Evolutionary conservation across 495 filamentous ascomycete species (phyloP).

Genomic region (Glutinoglossum americanum): DNA sequence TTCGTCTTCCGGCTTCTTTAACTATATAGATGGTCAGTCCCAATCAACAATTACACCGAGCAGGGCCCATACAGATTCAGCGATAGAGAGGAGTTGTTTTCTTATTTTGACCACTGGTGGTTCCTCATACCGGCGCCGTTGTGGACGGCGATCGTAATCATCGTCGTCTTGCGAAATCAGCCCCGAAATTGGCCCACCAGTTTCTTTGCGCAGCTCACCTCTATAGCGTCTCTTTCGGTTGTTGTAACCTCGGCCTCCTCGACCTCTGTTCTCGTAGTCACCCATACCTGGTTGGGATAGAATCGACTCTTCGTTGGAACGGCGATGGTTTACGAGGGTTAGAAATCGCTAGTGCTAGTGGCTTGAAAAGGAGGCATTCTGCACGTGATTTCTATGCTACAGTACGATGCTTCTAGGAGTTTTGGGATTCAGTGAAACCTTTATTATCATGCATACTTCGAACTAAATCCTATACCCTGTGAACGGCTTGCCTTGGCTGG

Average conservation of each 20-base stretch:
- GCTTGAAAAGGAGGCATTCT: too few relatives aligned
- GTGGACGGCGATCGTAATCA: conserved; percentile 48
- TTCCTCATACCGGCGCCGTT: conserved; percentile 59
- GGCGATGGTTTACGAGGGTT: too few relatives aligned
- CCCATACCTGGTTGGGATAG: conserved; percentile 30
- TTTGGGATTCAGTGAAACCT: too few relatives aligned
- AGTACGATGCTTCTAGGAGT: too few relatives aligned
- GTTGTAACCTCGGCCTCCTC: conserved; percentile 32
- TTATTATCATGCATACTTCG: too few relatives aligned
- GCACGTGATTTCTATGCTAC: too few relatives aligned
- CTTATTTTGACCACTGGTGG: conserved; percentile 54
- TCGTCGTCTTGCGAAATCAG: conserved; percentile 38
- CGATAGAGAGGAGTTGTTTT: conserved; percentile 60
- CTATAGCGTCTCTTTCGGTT: conserved; percentile 44
- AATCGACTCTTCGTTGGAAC: background rate
- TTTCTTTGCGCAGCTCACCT: conserved; percentile 18
- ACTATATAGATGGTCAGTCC: conserved; percentile 24
- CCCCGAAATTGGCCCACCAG: background rate
- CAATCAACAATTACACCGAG: conserved; percentile 3
- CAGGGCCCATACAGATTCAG: conserved; percentile 43
- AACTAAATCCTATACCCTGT: too few relatives aligned
- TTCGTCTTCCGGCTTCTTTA: conserved; percentile 65
- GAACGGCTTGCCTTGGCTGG: too few relatives aligned
- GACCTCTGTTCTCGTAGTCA: conserved; percentile 45
- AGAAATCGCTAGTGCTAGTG: too few relatives aligned